Conservation (phyloP, 1,284 basidiomycete genomes). For the Blastosporella zonata region DNA sequence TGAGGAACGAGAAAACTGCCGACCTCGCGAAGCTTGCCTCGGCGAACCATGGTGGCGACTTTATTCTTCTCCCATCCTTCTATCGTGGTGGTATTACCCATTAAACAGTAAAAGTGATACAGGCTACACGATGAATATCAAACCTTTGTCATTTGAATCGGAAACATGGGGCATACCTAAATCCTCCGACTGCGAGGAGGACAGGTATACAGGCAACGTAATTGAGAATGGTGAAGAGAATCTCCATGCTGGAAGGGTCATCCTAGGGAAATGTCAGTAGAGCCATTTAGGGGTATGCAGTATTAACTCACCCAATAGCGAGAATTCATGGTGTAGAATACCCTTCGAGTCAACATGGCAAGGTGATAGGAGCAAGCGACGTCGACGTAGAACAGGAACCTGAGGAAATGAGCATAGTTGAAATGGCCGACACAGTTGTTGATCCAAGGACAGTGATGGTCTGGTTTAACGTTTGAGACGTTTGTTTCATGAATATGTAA, state of each 20-base stretch:
- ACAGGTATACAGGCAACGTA: constrained; percentile 86
- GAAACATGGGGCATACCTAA: constrained; percentile 53
- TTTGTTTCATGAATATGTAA: background rate
- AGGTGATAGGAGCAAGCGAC: constrained; percentile 84
- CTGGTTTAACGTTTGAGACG: constrained; percentile 32
- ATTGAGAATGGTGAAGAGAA: constrained; percentile 87
- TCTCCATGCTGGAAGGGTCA: constrained; percentile 64
- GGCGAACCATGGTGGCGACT: constrained; percentile 78
- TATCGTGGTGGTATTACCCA: constrained; percentile 90
- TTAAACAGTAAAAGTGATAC: constrained; percentile 86
- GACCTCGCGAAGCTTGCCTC: constrained; percentile 85
- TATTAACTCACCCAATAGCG: constrained; percentile 50
- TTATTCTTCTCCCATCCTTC: constrained; percentile 99
- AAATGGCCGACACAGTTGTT: constrained; percentile 89
- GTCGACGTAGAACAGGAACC: constrained; percentile 91
- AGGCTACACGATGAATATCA: constrained; percentile 40
- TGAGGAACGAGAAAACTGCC: constrained; percentile 18
- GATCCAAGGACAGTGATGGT: constrained; percentile 92
- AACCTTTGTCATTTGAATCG: background rate
- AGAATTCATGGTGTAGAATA: constrained; percentile 45
- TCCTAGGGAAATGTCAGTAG: constrained; percentile 45
- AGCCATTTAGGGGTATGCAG: background rate
- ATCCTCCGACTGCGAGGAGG: constrained; percentile 79
- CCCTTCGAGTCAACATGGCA: constrained; percentile 69
- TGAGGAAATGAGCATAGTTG: constrained; percentile 89